Conservation (phyloP, 202 grass and related monocot genomes). For the Panicum hallii region DNA sequence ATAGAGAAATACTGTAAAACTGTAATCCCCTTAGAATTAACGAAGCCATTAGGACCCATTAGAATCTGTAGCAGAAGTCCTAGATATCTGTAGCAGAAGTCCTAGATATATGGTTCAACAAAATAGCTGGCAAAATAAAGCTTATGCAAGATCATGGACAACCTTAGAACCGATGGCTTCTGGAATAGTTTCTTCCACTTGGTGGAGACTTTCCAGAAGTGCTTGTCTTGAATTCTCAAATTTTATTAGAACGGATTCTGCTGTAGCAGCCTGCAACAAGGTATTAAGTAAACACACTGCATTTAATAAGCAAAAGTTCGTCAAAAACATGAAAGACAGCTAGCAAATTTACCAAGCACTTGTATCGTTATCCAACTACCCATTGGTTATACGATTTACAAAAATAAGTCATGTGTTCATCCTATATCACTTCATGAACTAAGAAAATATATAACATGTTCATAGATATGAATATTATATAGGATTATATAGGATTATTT, state of each 20-base stretch:
- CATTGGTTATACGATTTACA: conserved; percentile 24
- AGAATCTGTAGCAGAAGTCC: conserved; percentile 24
- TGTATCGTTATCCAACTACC: conserved; percentile 13
- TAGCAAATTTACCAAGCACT: conserved; percentile 9
- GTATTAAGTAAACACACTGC: conserved; percentile 18
- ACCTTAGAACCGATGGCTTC: conserved; percentile 62
- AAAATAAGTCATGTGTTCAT: conserved; percentile 12
- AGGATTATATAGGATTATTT: not conserved
- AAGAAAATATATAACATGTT: conserved; percentile 33
- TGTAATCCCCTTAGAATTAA: not conserved
- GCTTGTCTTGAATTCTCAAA: conserved; percentile 81
- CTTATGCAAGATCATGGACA: conserved; percentile 24
- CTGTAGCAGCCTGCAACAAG: conserved; percentile 67
- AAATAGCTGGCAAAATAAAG: conserved; percentile 4
- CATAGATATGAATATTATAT: not conserved
- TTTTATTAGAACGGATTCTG: conserved; percentile 55
- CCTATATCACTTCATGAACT: conserved; percentile 29
- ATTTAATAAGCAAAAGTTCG: not conserved
- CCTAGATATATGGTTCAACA: conserved; percentile 17
- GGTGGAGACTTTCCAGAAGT: conserved; percentile 77
- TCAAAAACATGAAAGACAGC: conserved; percentile 24
- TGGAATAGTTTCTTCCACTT: conserved; percentile 64
- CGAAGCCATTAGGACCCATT: conserved; percentile 3
- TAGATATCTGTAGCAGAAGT: conserved; percentile 22
- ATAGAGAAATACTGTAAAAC: not conserved